These are phyloP conservation scores for Brassica hybrid DNA, from an alignment of 441 rosid species.

Conservation along the genomic window DNA sequence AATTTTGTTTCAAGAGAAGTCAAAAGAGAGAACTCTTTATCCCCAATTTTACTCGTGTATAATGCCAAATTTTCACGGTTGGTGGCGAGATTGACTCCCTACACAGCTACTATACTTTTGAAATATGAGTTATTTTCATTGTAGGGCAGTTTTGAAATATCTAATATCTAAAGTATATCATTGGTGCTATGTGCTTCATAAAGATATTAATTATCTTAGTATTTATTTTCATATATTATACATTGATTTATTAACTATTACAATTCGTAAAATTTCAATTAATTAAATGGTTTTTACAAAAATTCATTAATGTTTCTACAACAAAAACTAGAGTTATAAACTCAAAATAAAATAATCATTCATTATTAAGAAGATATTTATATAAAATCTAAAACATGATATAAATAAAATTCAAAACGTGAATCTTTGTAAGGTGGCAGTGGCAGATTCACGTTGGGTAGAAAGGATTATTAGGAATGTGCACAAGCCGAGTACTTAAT, in stretches of 20 bases:
- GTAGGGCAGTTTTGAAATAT: background rate
- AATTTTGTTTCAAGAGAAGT: constrained; percentile 28
- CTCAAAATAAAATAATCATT: too few species aligned
- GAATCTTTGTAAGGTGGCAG: too few species aligned
- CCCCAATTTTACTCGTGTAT: background rate
- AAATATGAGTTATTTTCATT: too few species aligned
- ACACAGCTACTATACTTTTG: background rate
- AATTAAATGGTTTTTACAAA: too few species aligned
- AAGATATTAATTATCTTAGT: too few species aligned
- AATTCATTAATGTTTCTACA: background rate
- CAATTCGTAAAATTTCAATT: background rate
- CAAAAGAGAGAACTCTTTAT: constrained; percentile 24
- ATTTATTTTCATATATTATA: too few species aligned
- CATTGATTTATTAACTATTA: too few species aligned
- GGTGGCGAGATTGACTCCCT: constrained; percentile 30
- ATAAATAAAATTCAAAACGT: background rate
- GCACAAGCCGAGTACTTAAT: too few species aligned
- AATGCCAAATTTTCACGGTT: background rate
- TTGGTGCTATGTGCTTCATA: background rate
- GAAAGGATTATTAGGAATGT: too few species aligned
- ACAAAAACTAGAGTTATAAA: too few species aligned
- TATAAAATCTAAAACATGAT: background rate
- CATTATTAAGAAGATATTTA: too few species aligned
- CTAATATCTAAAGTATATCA: background rate
- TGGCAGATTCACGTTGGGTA: too few species aligned